Base-by-base conservation (phyloP, 2,329 filamentous ascomycete species). In the Ascochyta pisi region DNA sequence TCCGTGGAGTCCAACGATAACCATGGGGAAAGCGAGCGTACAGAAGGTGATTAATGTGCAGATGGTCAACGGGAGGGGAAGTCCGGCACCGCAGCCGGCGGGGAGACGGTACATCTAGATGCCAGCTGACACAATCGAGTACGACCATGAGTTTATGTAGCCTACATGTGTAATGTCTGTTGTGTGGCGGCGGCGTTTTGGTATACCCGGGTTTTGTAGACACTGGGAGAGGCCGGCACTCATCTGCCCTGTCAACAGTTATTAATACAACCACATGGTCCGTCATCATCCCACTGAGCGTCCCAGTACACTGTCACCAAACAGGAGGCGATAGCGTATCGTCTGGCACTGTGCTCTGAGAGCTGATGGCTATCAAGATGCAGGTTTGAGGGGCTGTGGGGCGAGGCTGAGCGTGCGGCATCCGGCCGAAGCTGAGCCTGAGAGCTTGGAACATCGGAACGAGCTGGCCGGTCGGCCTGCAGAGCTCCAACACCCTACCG, bases 1-100 rank as follows among this genome's bases (percentile, higher is more conserved):
- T 9, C 57, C 63, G 2, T 69, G 66, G 66, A 65, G 65, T 42
- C 60, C 61, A 13, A 60, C 57, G 2, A 49, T 65, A 10, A 60
- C 55, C 10, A 47, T 59, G 22, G 61, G 64, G n/a, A 55, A 62
- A n/a, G 60, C 62, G 15, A 53, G 53, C 37, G 50, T 54, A 12
- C 61, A 62, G 23, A 58, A 46, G 27, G 54, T 65, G 23, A 45
- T 61, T 3, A 61, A 29, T 22, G 43, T 61, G 27, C 51, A 60
- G 53, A 58, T 64, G 46, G 23, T 62, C 2, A 50, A 61, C 33
- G 61, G 61, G n/a, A 54, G 49, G n/a, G 53, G 46, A 7, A 56
- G 53, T 38, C 53, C 47, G 4, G 42, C 22, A 15, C 42, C 53
- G 3, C 47, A 56, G 31, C 47, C 42, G 16, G 27, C 37, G 12